Percentiles rank a stretch among this genome's conserved stretches.
phyloP scores from a whole-genome alignment of 2,329 filamentous ascomycete species.

The Epichloe aotearoae region DNA sequence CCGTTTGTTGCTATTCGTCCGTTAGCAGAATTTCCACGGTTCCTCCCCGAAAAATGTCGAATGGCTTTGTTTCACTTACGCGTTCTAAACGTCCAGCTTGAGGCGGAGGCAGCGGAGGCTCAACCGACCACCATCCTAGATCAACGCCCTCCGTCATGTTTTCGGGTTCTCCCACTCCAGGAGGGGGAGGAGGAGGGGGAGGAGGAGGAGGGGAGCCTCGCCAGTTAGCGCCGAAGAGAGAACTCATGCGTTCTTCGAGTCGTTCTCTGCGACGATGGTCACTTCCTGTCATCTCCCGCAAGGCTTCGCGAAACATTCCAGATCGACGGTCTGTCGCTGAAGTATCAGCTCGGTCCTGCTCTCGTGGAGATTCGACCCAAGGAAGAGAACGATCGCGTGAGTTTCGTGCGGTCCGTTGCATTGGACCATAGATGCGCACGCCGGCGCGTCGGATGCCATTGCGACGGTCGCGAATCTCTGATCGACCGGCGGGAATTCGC shows the following conservation, averaged over 20 bases:
- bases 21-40: background rate
- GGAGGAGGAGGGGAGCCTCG: conserved; percentile 5
- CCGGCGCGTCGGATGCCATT: conserved; percentile 11
- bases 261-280: conserved; percentile 13
- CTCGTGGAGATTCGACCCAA: conserved; percentile 11
- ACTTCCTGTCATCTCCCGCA: conserved; percentile 10
- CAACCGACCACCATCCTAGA: conserved; percentile 14
- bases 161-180: conserved; percentile 1
- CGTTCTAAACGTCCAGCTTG: background rate
- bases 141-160: conserved; percentile 7
- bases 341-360: background rate
- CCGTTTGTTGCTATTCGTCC: background rate
- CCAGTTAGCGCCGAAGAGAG: conserved; percentile 12
- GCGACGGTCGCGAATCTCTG: conserved; percentile 19
- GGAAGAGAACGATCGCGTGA: conserved; percentile 9
- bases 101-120: conserved; percentile 4
- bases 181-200: background rate
- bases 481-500: conserved; percentile 21
- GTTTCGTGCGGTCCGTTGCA: conserved; percentile 13
- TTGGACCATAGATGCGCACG: conserved; percentile 15
- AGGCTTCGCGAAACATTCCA: conserved; percentile 5
- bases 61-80: background rate
- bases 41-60: too few species aligned
- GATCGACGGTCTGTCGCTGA: background rate
- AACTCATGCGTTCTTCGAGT: conserved; percentile 16